Base-by-base conservation (phyloP, 495 filamentous ascomycete species). In the Neurospora sp. region DNA sequence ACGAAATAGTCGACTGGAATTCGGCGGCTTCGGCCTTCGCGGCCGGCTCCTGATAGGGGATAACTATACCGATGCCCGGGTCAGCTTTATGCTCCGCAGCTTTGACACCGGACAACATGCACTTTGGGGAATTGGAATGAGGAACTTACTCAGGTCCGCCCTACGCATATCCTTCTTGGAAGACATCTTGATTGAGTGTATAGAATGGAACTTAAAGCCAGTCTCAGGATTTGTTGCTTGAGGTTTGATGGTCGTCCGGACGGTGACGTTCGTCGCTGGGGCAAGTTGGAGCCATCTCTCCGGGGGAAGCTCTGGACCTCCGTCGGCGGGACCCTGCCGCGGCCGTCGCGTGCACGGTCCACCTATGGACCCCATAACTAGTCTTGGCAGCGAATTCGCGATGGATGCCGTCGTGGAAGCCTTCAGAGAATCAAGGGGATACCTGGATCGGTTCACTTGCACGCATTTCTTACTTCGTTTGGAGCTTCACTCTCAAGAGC, bases 131-230 rank as follows among this genome's bases (percentile, higher is more conserved):
- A 85, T 42, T 90, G 81, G 89, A 93, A 40, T 46, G 10, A 35
- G 31, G 14, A 61, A 82, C 86, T 77, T 86, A 97, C 94, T 89
- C 74, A 97, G 87, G 82, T 97, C 93, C 69, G 86, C 83, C 77
- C 93, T 87, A 41, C 94, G 89, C 92, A 95, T 94, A 81, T 97
- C 93, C 81, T 94, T 96, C 81, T 40, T 92, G 42, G 88, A 87
- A 37, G 91, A 83, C 91, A 94, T 94, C 39, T 71, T 73, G 72
- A 70, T 70, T 53, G 46, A 53, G n/a, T 53, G 4, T 70, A 7
- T 35, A 35, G 1, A 18, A 65, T 8, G 27, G 7, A 35, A 8
- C 14, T 37, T 35, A 6, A 4, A 37, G 53, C 14, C 6, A 9
- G 14, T 16, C 53, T 65, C 53, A 14, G 53, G 9, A 65, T 27